Base-by-base conservation (phyloP, 495 filamentous ascomycete species). In the Neurospora tetrasperma region DNA sequence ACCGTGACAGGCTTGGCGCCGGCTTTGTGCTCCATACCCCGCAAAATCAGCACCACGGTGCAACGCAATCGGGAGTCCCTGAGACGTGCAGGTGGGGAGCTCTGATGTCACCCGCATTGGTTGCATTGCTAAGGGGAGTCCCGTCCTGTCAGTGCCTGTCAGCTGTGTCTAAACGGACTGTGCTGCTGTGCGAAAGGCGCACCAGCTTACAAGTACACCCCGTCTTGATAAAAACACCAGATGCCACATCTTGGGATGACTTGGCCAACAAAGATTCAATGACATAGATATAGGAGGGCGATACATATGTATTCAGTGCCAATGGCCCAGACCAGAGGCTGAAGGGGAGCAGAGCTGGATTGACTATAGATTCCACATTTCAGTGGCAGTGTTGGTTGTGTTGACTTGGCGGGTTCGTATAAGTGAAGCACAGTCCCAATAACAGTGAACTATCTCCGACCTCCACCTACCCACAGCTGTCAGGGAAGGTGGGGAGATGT, bases 31-130 rank as follows among this genome's bases (percentile, higher is more conserved):
- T 76, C 70, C 75, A 74, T 80, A 74, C 79, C 79, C 79, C 79
- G 78, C 79, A 78, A 75, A 74, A 71, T 72, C 48, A 59, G 0
- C 48, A 66, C 70, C 54, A 69, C 42, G 31, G 27, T 44, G 42
- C 40, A 71, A 73, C 40, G 39, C 70, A 48, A 20, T 74, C 42
- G 48, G 71, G 73, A 71, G 72, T 74, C 74, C 77, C 73, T 74
- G 77, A 74, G 71, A 77, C 75, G 16, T 73, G 44, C 39, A 70
- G 72, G 69, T 68, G 71, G 71, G 72, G 71, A 68, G 71, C 12
- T 38, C 72, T 79, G 78, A 80, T 78, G 77, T 80, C 78, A 80
- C 78, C 75, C 73, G 68, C 72, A 23, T 70, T 16, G 48, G 48
- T 23, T 59, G 48, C 48, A 27, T 59, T 27, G 46, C 10, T 48